Base-by-base conservation (phyloP, 169 alveolate species). In the Plasmodium malariae region DNA sequence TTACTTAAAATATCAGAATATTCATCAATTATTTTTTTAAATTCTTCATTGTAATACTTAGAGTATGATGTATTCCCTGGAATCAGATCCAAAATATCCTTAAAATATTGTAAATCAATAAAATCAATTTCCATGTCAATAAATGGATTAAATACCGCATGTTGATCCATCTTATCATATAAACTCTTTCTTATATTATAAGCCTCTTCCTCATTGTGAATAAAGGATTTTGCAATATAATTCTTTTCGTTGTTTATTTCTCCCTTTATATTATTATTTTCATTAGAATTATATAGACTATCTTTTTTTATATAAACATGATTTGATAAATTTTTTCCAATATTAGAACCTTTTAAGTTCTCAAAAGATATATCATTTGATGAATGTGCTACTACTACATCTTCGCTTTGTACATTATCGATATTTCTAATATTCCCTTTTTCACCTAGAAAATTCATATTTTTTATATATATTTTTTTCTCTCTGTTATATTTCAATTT, bases 401-500 rank as follows among this genome's bases (percentile, higher is more conserved):
- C 74, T 37, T 67, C 32, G 3, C 28, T 55, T 32, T 28, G 11
- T 67, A 0, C 60, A 34, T 67, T 67, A 67, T 67, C 28, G n/a
- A 30, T 67, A 32, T 67, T 48, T 34, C 43, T 37, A 21, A 67
- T 49, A 67, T 67, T 32, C 26, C 19, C n/a, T 67, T 67, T 17
- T 67, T 67, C 60, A 48, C 21, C 36, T 21, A 67, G 6, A 37
- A 67, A 67, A 30, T 67, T 67, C 4, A 28, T 9, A 67, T 1
- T 0, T 67, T 67, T 11, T 17, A 48, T 11, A 14, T 26, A 32
- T 37, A 24, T 36, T 36, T 26, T 67, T 67, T 67, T 67, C 55
- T 7, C 74, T 28, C 60, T 67, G 36, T 67, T 67, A 67, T 67
- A n/a, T 36, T 67, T 67, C 74, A 48, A n/a, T 48, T 37, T 67